These are phyloP conservation scores for Asterella californica DNA, from an alignment of 225 moss, liverwort and hornwort genomes.

Conservation along the genomic window DNA sequence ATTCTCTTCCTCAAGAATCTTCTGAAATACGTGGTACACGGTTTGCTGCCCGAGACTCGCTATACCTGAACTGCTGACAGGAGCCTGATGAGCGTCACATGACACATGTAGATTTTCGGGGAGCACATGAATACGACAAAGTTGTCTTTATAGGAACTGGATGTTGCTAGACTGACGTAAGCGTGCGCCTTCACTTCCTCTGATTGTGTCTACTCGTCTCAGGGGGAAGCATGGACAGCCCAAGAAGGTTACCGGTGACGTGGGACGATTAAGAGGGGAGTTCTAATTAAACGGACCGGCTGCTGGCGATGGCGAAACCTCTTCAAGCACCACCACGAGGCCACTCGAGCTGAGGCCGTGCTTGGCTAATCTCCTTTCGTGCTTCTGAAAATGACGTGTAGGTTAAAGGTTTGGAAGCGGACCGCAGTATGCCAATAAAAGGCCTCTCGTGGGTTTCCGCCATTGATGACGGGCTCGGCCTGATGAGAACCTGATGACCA, in stretches of 20 bases:
- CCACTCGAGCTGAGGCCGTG: not conserved
- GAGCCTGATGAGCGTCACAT: too few species aligned
- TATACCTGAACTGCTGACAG: too few species aligned
- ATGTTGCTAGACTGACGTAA: not conserved
- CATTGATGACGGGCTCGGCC: not conserved
- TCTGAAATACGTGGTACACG: too few species aligned
- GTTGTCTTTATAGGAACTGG: not conserved
- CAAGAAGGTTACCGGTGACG: not conserved
- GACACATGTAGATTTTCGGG: not conserved
- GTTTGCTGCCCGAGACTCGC: too few species aligned
- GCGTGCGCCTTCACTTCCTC: too few species aligned
- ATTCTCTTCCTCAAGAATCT: too few species aligned
- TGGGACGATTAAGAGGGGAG: not conserved
- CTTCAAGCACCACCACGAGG: not conserved
- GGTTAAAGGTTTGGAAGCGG: not conserved
- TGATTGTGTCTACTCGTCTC: not conserved
- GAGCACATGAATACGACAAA: not conserved
- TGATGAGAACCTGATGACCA: not conserved
- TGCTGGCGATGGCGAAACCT: not conserved
- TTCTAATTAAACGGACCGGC: not conserved
- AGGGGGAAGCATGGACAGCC: too few species aligned
- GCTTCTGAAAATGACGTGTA: constrained; percentile 1
- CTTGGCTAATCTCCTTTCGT: not conserved
- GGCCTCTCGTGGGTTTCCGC: constrained; percentile 6
- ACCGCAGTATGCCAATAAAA: not conserved